phyloP scores from a whole-genome alignment of 129 eudicot genomes.

The Heracleum sosnowskyi region DNA sequence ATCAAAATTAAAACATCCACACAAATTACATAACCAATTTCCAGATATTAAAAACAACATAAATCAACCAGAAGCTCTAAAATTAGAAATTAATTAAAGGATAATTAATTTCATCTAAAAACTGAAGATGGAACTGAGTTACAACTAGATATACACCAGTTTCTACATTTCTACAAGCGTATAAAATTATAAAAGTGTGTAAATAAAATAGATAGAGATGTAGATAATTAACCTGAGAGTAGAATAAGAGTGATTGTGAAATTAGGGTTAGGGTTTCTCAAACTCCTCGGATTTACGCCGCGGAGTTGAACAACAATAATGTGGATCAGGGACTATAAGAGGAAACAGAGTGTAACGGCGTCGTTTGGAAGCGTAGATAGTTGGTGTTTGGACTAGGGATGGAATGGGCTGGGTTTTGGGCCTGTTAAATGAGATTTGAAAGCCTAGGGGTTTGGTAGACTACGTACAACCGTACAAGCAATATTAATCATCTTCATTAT shows the following conservation, averaged over 20 bases:
- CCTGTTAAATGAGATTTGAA: too few species aligned
- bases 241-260: background rate
- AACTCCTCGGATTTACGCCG: slow-evolving; percentile 14
- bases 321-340: background rate
- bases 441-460: too few species aligned
- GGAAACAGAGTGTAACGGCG: background rate
- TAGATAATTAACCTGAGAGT: background rate
- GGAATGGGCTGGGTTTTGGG: background rate
- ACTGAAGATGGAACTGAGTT: background rate
- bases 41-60: background rate
- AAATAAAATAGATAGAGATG: too few species aligned
- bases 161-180: too few species aligned
- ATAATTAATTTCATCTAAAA: background rate
- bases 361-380: background rate
- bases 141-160: too few species aligned
- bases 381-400: background rate
- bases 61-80: background rate
- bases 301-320: background rate
- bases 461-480: too few species aligned
- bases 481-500: too few species aligned
- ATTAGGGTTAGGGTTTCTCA: slow-evolving; percentile 6
- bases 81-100: background rate
- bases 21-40: background rate
- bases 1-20: background rate
- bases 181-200: too few species aligned